Evolutionary conservation across 345 rosid species (phyloP).

Genomic region (Eucalyptus globulus): DNA sequence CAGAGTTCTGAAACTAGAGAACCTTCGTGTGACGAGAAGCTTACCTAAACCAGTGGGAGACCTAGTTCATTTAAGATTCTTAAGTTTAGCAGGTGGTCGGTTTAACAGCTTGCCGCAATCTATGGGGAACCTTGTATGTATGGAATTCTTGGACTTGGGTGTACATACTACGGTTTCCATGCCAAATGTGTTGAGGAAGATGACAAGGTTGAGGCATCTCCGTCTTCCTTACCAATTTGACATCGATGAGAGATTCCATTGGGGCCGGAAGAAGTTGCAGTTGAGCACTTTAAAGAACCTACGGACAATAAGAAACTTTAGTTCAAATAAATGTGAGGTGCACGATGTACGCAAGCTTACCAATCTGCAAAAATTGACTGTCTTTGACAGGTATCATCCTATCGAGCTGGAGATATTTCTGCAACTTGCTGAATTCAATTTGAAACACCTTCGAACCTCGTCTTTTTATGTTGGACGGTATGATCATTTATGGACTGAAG

Average conservation of each 20-base stretch:
- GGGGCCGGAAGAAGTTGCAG: not conserved
- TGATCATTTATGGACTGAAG: not conserved
- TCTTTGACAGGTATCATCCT: not conserved
- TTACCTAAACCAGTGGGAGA: slow-evolving; percentile 5
- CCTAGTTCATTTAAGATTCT: slow-evolving; percentile 22
- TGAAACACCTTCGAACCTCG: not conserved
- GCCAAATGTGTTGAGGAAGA: not conserved
- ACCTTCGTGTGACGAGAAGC: not conserved
- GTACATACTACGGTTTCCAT: accelerated
- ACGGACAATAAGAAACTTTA: not conserved
- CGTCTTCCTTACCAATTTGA: slow-evolving; percentile 1
- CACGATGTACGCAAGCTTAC: not conserved
- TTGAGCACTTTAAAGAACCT: not conserved
- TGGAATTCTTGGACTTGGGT: slow-evolving; percentile 7
- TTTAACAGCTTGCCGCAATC: not conserved
- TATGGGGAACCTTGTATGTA: slow-evolving; percentile 6
- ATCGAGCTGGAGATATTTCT: not conserved
- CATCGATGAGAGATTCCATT: not conserved
- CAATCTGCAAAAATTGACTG: not conserved
- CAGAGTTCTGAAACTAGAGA: slow-evolving; percentile 7
- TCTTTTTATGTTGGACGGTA: accelerated
- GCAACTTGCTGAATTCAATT: not conserved
- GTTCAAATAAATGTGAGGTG: not conserved
- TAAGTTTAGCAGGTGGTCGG: not conserved
- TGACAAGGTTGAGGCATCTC: slow-evolving; percentile 4